Base-by-base conservation (phyloP, 2,329 filamentous ascomycete genomes). In the Diaporthe citri region DNA sequence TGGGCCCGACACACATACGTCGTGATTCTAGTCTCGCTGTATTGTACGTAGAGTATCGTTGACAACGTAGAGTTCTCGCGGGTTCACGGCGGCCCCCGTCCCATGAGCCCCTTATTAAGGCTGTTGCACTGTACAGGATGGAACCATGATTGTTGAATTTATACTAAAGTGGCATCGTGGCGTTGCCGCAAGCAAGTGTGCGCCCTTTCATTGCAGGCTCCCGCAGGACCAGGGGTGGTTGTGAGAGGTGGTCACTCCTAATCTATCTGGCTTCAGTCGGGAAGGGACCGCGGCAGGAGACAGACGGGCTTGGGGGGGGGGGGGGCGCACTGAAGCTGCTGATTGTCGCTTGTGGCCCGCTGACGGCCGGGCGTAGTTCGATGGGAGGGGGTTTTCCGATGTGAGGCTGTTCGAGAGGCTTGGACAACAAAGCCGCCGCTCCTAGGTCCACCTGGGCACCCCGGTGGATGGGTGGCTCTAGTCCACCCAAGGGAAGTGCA, bases 121-220 rank as follows among this genome's bases (percentile, higher is more conserved):
- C 36, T 57, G 36, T 52, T 39, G 36, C 70, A 72, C 70, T 72
- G 57, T 72, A 57, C 70, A 64, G 31, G 39, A 52, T 41, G 34
- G 46, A 28, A 52, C 70, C 70, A 72, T 41, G 70, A 72, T 31
- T 41, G 46, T 72, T 41, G 52, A 34, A 46, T 25, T 39, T 56
- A 57, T 56, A 67, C 72, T 74, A 62, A 71, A 66, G 59, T 72
- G 66, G 56, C 64, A 74, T 72, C 43, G 66, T 74, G 72, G 74
- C 74, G 74, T 55, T 57, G 72, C 43, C 69, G 72, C 46, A 67
- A 76, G 67, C 71, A 60, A 43, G 72, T 43, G 31, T 55, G 17
- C 39, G 34, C 70, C 41, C 48, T 46, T 64, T 52, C 56, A 46
- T 72, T 52, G 52, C 71, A 74, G 57, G n/a, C 48, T 71, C 39